Evolutionary conservation across 2,329 filamentous ascomycete species (phyloP).

Genomic region (Paecilomyces formosus): DNA sequence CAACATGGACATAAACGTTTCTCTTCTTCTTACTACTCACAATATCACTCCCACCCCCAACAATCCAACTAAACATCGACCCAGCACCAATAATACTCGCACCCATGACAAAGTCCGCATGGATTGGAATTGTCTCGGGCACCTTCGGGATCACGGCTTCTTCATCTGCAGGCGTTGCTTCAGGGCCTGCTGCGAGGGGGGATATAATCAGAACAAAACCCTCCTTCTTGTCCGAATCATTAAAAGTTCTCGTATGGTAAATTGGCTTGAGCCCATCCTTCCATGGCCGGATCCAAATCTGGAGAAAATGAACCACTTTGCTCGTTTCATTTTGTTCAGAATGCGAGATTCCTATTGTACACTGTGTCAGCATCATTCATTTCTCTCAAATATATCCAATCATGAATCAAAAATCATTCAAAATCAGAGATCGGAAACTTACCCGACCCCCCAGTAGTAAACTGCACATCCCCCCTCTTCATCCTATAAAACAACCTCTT

Average conservation of each 20-base stretch:
- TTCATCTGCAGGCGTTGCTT: conserved; percentile 56
- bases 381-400: too few species aligned
- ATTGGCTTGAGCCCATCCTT: conserved; percentile 61
- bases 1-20: background rate
- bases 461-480: background rate
- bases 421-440: background rate
- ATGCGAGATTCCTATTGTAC: conserved; percentile 57
- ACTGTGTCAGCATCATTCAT: conserved; percentile 5
- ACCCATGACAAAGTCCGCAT: background rate
- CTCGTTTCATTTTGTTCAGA: conserved; percentile 67
- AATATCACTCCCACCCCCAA: background rate
- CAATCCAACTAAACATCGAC: background rate
- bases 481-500: background rate
- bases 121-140: background rate
- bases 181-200: conserved; percentile 58
- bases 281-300: conserved; percentile 82
- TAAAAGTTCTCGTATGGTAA: conserved; percentile 68
- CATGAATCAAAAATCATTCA: too few species aligned
- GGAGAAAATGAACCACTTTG: conserved; percentile 72
- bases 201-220: conserved; percentile 71
- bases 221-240: conserved; percentile 63
- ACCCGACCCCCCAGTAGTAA: background rate
- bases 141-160: conserved; percentile 37
- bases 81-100: background rate
- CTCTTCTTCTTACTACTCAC: background rate